Evolutionary conservation across 257 asterid species (phyloP).

Genomic region (Solanum boliviense): DNA sequence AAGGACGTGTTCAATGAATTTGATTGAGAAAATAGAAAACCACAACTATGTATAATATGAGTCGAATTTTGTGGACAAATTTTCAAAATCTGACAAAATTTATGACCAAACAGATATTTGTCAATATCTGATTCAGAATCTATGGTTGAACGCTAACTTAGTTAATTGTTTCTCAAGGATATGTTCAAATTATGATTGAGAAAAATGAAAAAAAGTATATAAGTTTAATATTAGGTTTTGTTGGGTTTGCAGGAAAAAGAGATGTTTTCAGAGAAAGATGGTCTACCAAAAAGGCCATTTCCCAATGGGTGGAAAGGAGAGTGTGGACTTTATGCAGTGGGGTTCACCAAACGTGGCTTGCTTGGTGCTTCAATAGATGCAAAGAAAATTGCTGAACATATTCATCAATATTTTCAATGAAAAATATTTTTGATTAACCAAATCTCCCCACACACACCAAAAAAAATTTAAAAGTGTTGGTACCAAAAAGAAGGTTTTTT

Average conservation of each 20-base stretch:
- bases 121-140: neutral
- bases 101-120: neutral
- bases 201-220: neutral
- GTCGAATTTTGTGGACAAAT: too few species aligned
- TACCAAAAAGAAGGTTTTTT: neutral
- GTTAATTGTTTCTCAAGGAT: neutral
- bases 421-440: neutral
- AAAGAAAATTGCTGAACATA: slow-evolving; percentile 61
- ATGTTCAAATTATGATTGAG: neutral
- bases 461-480: neutral
- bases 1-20: too few species aligned
- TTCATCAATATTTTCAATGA: slow-evolving; percentile 5
- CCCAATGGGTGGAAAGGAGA: slow-evolving; percentile 98
- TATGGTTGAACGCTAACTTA: neutral
- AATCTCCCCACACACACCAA: neutral
- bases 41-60: neutral
- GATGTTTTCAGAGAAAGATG: slow-evolving; percentile 82
- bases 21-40: neutral
- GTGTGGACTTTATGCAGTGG: slow-evolving; percentile 80
- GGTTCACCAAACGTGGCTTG: slow-evolving; percentile 96
- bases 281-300: slow-evolving; percentile 79
- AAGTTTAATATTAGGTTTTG: neutral
- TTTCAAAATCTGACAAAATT: neutral
- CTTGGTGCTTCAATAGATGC: slow-evolving; percentile 97
- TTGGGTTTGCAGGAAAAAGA: slow-evolving; percentile 39